phyloP scores from a whole-genome alignment of 371 early-diverging fungal genomes.

The Apophysomyces ossiformis region DNA sequence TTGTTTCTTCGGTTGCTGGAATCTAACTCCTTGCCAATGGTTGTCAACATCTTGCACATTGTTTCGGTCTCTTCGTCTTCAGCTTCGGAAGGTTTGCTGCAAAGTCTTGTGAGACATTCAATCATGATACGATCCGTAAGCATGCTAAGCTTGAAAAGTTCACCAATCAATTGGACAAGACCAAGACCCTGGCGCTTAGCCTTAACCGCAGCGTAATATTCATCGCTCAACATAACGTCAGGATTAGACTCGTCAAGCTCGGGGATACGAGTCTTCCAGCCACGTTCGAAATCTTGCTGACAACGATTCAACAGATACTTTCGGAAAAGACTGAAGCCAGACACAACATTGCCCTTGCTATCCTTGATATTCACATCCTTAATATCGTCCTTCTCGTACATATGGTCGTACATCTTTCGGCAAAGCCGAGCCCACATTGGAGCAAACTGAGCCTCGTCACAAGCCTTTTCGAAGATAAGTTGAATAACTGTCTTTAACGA shows the following conservation, averaged over 20 bases:
- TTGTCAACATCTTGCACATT: conserved; percentile 87
- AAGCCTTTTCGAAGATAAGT: conserved; percentile 92
- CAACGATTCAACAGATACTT: conserved; percentile 89
- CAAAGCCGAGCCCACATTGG: conserved; percentile 91
- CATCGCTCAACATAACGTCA: conserved; percentile 69
- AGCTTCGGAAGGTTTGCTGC: conserved; percentile 71
- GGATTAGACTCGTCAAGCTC: conserved; percentile 50
- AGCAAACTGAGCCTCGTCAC: conserved; percentile 91
- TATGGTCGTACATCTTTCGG: conserved; percentile 65
- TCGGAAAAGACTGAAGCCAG: conserved; percentile 83
- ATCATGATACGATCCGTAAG: conserved; percentile 93
- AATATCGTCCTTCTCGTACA: conserved; percentile 54
- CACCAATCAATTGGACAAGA: conserved; percentile 92
- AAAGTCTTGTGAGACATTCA: conserved; percentile 79
- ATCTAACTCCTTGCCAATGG: conserved; percentile 80
- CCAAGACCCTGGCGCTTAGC: conserved; percentile 95
- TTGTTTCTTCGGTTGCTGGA: conserved; percentile 28
- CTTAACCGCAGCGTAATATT: conserved; percentile 87
- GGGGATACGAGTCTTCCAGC: conserved; percentile 73
- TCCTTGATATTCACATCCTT: conserved; percentile 54
- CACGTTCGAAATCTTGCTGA: conserved; percentile 88
- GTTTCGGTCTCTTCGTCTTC: conserved; percentile 96
- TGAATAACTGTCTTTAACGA: conserved; percentile 81
- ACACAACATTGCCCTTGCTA: conserved; percentile 56
- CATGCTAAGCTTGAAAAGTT: conserved; percentile 89